Conservation (phyloP, 2,329 filamentous ascomycete genomes). For the Alternaria sp. region DNA sequence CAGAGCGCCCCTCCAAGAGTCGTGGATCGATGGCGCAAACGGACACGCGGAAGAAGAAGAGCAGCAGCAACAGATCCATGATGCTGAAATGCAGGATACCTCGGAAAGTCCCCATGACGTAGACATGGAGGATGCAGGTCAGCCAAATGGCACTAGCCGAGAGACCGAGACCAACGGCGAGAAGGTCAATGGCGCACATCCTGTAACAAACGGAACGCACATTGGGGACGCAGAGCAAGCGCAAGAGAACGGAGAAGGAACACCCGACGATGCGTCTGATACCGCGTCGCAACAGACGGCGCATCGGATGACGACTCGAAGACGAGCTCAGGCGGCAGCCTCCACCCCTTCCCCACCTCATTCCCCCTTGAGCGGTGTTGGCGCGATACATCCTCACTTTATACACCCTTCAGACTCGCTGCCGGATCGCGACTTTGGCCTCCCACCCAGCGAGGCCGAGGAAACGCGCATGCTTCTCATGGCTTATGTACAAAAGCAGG, state of each 20-base stretch:
- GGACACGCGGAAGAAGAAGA: constrained; percentile 17
- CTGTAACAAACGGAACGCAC: constrained; percentile 34
- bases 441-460: constrained; percentile 78
- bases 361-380: constrained; percentile 58
- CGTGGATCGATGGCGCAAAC: constrained; percentile 22
- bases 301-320: constrained; percentile 65
- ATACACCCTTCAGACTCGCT: constrained; percentile 67
- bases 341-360: constrained; percentile 51
- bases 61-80: constrained; percentile 10
- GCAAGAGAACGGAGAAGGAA: constrained; percentile 36
- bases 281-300: constrained; percentile 54
- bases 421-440: constrained; percentile 74
- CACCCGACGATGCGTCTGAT: constrained; percentile 52
- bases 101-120: constrained; percentile 30
- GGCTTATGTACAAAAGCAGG: constrained; percentile 84
- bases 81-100: constrained; percentile 24
- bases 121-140: constrained; percentile 38
- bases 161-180: constrained; percentile 24
- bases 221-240: constrained; percentile 19
- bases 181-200: constrained; percentile 27
- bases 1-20: constrained; percentile 33
- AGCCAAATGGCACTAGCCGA: constrained; percentile 25
- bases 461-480: constrained; percentile 77
- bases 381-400: constrained; percentile 79
- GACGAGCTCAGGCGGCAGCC: constrained; percentile 59